Conservation (phyloP, 2,329 filamentous ascomycete genomes). For the Venturia carpophila region DNA sequence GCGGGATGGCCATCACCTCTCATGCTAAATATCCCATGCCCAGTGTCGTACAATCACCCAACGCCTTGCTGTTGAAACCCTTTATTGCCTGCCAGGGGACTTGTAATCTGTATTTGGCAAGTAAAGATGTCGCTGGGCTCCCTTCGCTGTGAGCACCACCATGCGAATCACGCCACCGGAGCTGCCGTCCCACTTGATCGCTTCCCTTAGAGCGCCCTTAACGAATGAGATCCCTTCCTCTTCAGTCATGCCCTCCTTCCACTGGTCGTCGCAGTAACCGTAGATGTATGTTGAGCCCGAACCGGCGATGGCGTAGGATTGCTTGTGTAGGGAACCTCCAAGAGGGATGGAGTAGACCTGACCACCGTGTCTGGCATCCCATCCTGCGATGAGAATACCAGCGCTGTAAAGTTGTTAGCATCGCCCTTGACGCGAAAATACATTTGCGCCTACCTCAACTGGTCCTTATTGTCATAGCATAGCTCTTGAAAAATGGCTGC, state of each 20-base stretch:
- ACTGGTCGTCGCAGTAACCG: conserved; percentile 95
- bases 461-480: conserved; percentile 96
- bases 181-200: conserved; percentile 99
- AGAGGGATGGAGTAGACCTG: conserved; percentile 97
- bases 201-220: conserved; percentile 81
- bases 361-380: conserved; percentile 88
- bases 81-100: conserved; percentile 53
- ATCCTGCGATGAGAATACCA: conserved; percentile 97
- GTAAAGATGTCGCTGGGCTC: conserved; percentile 89
- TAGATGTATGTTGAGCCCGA: conserved; percentile 99
- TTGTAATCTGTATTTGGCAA: conserved; percentile 86
- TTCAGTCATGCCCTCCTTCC: conserved; percentile 92
- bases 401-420: conserved; percentile 51
- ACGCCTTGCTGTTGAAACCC: conserved; percentile 21
- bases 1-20: not conserved
- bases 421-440: not conserved
- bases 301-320: conserved; percentile 88
- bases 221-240: conserved; percentile 85
- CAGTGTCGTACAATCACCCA: conserved; percentile 23
- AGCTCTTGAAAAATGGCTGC: conserved; percentile 96
- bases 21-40: conserved; percentile 11
- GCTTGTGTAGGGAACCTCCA: conserved; percentile 95
- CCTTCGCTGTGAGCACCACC: conserved; percentile 87
- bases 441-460: conserved; percentile 60
- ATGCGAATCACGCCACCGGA: conserved; percentile 96